Evolutionary conservation across 805 yeast species (phyloP).

Genomic region (Vanderwaltozyma polyspora): DNA sequence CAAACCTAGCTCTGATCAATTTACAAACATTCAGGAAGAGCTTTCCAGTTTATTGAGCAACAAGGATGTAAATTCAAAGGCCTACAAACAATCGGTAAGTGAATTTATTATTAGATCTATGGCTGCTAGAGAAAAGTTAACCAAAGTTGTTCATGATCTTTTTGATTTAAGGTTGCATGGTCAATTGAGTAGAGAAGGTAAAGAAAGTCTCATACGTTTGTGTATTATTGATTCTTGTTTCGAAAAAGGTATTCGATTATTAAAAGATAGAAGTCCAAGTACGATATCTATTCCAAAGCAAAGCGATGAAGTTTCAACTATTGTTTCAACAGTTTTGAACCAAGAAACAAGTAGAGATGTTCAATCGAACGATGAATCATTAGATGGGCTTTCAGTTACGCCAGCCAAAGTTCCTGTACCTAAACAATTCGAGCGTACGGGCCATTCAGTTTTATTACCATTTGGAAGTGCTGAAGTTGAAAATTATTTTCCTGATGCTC

Average conservation of each 20-base stretch:
- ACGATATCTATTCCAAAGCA: background rate
- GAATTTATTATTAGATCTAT: constrained; percentile 31
- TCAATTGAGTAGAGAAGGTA: constrained; percentile 56
- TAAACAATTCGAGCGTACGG: constrained; percentile 17
- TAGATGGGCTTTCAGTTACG: background rate
- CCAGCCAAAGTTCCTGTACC: background rate
- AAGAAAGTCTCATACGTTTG: constrained; percentile 63
- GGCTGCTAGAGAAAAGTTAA: constrained; percentile 31
- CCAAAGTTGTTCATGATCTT: constrained; percentile 44
- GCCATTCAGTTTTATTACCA: constrained; percentile 27
- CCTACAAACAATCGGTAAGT: constrained; percentile 19
- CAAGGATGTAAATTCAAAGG: constrained; percentile 16
- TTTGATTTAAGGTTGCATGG: constrained; percentile 46
- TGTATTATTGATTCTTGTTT: constrained; percentile 64
- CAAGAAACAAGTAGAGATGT: too few species aligned
- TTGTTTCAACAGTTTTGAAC: too few species aligned
- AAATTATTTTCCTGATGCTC: constrained; percentile 19
- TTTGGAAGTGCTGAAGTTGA: constrained; percentile 26
- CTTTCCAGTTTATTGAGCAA: constrained; percentile 33
- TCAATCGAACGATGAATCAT: background rate
- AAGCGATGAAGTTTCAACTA: background rate
- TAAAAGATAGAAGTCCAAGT: constrained; percentile 19
- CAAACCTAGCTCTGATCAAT: constrained; percentile 24
- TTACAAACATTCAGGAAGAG: constrained; percentile 48
- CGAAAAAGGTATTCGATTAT: constrained; percentile 36